Conservation (phyloP, 208 protist species). For the Trypanosoma theileri region DNA sequence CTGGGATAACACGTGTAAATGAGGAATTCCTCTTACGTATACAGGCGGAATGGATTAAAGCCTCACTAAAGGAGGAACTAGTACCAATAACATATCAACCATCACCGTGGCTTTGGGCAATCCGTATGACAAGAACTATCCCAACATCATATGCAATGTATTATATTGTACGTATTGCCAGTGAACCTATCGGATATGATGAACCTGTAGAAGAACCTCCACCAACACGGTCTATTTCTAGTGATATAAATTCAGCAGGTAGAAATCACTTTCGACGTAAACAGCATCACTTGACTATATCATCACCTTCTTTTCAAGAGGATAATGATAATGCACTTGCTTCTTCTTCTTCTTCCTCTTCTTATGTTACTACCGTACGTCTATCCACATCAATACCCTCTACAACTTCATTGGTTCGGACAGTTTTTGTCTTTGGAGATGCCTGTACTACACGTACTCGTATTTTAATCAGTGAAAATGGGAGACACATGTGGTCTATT, state of each 20-base stretch:
- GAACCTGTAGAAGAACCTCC: neutral
- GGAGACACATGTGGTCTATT: neutral
- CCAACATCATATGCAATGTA: neutral
- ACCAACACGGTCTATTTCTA: neutral
- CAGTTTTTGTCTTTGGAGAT: slow-evolving; percentile 76
- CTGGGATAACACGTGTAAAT: slow-evolving; percentile 47
- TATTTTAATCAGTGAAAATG: neutral
- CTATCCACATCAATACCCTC: neutral
- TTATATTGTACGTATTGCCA: neutral
- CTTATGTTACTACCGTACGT: neutral
- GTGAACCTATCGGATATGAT: slow-evolving; percentile 4
- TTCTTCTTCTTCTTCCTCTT: neutral
- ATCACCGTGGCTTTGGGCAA: slow-evolving; percentile 60
- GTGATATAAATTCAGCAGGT: neutral
- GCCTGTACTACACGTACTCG: slow-evolving; percentile 65
- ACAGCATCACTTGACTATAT: no score
- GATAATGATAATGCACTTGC: no score
- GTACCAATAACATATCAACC: slow-evolving; percentile 36
- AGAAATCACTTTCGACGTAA: neutral
- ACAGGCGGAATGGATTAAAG: slow-evolving; percentile 62
- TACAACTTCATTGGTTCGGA: neutral
- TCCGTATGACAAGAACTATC: slow-evolving; percentile 36
- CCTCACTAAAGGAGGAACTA: slow-evolving; percentile 22
- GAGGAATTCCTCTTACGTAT: slow-evolving; percentile 38
- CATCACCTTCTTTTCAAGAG: no score